Base-by-base conservation (phyloP, 495 filamentous ascomycete species). In the Xylaria curta region DNA sequence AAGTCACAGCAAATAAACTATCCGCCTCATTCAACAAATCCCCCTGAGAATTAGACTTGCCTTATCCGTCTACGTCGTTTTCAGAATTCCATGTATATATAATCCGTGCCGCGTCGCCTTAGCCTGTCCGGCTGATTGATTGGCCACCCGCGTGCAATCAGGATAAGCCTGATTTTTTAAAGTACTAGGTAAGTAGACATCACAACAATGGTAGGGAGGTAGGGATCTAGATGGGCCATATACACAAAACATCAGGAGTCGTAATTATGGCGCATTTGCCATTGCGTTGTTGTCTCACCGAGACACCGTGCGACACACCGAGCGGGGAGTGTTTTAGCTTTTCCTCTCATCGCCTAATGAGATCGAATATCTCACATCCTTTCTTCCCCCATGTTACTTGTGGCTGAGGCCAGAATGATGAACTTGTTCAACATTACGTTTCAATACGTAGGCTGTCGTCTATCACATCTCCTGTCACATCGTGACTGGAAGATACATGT, bases 61-160 rank as follows among this genome's bases (percentile, higher is more conserved):
- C 36, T 60, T 24, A 21, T 40, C 8, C 53, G 19, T 40, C 46
- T 38, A 21, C 40, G 31, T 66, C 31, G 21, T 66, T 53, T n/a
- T 47, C 38, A n/a, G n/a, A 19, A 9, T 40, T 19, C 40, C 28
- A 42, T 44, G 49, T 5, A 58, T 24, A 58, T 17, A 59, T 26
- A 59, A 56, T 40, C 67, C 59, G 68, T 64, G 68, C 59, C 46
- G 68, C 58, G 59, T 36, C 33, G 44, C 46, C 68, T 56, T 62
- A 51, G 68, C 68, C 56, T 40, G 59, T n/a, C 56, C 42, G 58
- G 31, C 59, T 56, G 53, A 56, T 56, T 60, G 60, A 70, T 70
- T 69, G 40, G 54, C 54, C 15, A 26, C 49, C 49, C 54, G 56
- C 56, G 49, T 44, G 54, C 67, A 69, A 60, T 61, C 19, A 36